A percentile compares a stretch with the other conserved stretches of the same genome.
Evolutionary conservation across 805 yeast genomes (phyloP).

Genomic region (Candida chilensis): DNA sequence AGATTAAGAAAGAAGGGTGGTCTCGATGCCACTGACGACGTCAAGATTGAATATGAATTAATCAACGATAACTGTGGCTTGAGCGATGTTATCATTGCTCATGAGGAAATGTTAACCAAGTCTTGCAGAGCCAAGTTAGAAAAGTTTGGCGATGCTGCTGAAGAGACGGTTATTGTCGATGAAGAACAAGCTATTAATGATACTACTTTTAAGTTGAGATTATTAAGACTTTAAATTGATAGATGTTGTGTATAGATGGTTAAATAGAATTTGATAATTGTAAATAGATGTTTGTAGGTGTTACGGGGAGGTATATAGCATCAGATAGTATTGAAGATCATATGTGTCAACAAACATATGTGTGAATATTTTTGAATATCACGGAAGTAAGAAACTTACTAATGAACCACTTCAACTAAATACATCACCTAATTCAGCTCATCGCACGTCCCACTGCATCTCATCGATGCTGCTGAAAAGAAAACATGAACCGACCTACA

Average conservation of each 20-base stretch:
- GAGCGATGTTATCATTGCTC: slow-evolving; percentile 49
- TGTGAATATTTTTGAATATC: no score
- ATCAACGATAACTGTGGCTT: slow-evolving; percentile 56
- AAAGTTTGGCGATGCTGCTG: slow-evolving; percentile 31
- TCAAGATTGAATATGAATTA: slow-evolving; percentile 72
- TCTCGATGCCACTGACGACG: slow-evolving; percentile 91
- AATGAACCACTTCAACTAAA: no score
- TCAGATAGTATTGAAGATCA: no score
- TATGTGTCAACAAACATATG: no score
- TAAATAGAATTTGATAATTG: neutral
- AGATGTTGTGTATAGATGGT: no score
- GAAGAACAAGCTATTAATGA: slow-evolving; percentile 79
- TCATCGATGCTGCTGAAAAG: no score
- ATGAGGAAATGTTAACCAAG: slow-evolving; percentile 64
- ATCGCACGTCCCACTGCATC: no score
- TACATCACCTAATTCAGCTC: no score
- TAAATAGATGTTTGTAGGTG: no score
- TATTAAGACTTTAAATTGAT: slow-evolving; percentile 53
- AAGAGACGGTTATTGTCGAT: slow-evolving; percentile 56
- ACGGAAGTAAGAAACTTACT: no score
- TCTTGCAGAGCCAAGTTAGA: slow-evolving; percentile 61
- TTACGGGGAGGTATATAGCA: no score
- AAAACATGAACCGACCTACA: no score
- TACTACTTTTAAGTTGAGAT: slow-evolving; percentile 67
- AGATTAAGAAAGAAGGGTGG: slow-evolving; percentile 95